Evolutionary conservation across 345 rosid species (phyloP), one percentile per base, ranked within the genome.

Genomic region (Citrus unshiu): DNA sequence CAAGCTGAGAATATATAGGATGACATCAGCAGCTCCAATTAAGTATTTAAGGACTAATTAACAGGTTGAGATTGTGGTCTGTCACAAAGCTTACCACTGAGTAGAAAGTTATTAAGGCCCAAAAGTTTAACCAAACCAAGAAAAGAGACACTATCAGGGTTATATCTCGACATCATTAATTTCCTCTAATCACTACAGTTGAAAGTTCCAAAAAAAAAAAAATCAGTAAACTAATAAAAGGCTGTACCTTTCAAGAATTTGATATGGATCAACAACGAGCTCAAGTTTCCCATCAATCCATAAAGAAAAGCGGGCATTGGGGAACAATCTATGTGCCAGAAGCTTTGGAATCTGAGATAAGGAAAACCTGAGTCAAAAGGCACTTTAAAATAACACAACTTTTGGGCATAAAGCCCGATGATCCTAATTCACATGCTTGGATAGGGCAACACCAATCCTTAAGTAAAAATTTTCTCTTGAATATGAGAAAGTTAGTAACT

Each of bases 241-340:
- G 9, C 69, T 43, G 78, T 82, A 93, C 98, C 99, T 96, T 83
- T 96, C 99, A 76, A 96, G 94, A 85, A 97, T 94, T 85, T 93
- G 99, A 86, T 92, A 88, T 40, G 99, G 98, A 88, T 97, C 98
- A 8, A 87, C 94, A 2, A 93, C 90, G 76, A 97, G 96, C 88
- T 97, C 97, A 78, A 94, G 98, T 80, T 97, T 97, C 80, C 99
- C 99, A 81, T 97, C 99, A 76, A 97, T 88, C 99, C 98, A 97
- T 65, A 97, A 43, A 67, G 99, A 97, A 85, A 84, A 94, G 71
- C 95, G 96, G 68, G 96, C 92, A 88, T 91, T 94, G 6, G 98
- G 99, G 84, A 97, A 97, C 81, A 97, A 60, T 83, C 99, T 93
- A 80, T 94, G 99, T 10, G 88, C 32, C 39, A 92, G 84, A 79